A percentile compares a stretch with the other conserved stretches of the same genome.
Evolutionary conservation across 148 eudicot species (phyloP).

Genomic region (Suaeda aralocaspica): DNA sequence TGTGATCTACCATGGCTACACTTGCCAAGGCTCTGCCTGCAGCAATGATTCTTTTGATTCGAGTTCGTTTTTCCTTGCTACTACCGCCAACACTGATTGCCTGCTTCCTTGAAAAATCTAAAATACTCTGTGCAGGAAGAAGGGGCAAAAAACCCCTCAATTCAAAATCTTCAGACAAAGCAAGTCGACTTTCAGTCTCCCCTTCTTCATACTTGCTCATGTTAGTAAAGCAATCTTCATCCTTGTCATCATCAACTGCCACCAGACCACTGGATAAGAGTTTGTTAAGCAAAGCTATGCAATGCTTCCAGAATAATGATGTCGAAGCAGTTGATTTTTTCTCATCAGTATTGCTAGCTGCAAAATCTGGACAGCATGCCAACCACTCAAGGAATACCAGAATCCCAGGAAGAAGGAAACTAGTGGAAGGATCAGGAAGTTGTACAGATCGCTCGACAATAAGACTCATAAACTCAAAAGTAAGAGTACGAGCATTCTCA

Average conservation of each 20-base stretch:
- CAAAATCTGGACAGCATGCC: slow-evolving; percentile 49
- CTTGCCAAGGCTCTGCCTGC: slow-evolving; percentile 47
- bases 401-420: slow-evolving; percentile 52
- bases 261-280: slow-evolving; percentile 34
- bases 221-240: slow-evolving; percentile 46
- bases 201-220: slow-evolving; percentile 55
- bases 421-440: slow-evolving; percentile 43
- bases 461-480: slow-evolving; percentile 48
- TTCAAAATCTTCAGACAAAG: slow-evolving; percentile 58
- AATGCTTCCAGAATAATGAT: slow-evolving; percentile 49
- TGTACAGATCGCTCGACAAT: slow-evolving; percentile 42
- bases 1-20: slow-evolving; percentile 44
- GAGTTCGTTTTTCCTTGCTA: slow-evolving; percentile 45
- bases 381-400: slow-evolving; percentile 59
- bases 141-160: slow-evolving; percentile 55
- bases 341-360: slow-evolving; percentile 30
- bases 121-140: slow-evolving; percentile 48
- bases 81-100: slow-evolving; percentile 36
- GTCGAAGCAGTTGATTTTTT: slow-evolving; percentile 32
- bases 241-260: slow-evolving; percentile 37
- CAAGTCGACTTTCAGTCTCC: slow-evolving; percentile 39
- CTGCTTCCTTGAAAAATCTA: slow-evolving; percentile 49
- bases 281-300: slow-evolving; percentile 41
- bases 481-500: slow-evolving; percentile 44
- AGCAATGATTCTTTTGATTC: slow-evolving; percentile 47